Conservation (phyloP, 768 basidiomycete genomes). For the Auriscalpium orientale region DNA sequence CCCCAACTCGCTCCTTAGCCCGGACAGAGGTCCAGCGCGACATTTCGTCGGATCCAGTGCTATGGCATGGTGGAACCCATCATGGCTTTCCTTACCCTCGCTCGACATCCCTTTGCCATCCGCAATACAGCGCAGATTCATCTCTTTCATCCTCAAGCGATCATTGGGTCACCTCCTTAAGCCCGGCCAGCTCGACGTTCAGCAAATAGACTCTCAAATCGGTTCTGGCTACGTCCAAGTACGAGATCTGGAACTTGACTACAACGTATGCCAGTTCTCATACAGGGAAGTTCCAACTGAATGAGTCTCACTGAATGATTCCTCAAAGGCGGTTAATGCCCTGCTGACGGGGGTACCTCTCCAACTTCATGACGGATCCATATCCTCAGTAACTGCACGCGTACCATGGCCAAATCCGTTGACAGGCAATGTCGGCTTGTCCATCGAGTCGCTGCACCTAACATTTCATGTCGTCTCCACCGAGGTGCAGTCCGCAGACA, state of each 20-base stretch:
- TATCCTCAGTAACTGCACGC: slow-evolving; percentile 67
- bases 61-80: slow-evolving; percentile 31
- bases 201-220: slow-evolving; percentile 87
- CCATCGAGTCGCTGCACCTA: slow-evolving; percentile 60
- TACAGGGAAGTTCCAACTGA: too few species aligned
- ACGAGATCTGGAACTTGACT: slow-evolving; percentile 73
- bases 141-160: slow-evolving; percentile 82
- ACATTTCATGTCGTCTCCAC: slow-evolving; percentile 41
- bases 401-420: slow-evolving; percentile 85
- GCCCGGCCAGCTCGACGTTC: slow-evolving; percentile 81
- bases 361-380: slow-evolving; percentile 57
- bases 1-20: background rate
- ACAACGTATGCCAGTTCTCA: slow-evolving; percentile 43
- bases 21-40: background rate
- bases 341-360: slow-evolving; percentile 61
- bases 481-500: slow-evolving; percentile 15
- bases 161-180: slow-evolving; percentile 80
- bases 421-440: slow-evolving; percentile 63
- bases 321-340: slow-evolving; percentile 67
- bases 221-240: slow-evolving; percentile 87
- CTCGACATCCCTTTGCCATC: slow-evolving; percentile 62
- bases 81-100: slow-evolving; percentile 48
- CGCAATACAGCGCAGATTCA: slow-evolving; percentile 76
- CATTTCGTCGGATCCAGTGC: background rate
- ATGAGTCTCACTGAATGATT: background rate